phyloP scores from a whole-genome alignment of 1,284 basidiomycete species.

The Cutaneotrichosporon cavernicola region DNA sequence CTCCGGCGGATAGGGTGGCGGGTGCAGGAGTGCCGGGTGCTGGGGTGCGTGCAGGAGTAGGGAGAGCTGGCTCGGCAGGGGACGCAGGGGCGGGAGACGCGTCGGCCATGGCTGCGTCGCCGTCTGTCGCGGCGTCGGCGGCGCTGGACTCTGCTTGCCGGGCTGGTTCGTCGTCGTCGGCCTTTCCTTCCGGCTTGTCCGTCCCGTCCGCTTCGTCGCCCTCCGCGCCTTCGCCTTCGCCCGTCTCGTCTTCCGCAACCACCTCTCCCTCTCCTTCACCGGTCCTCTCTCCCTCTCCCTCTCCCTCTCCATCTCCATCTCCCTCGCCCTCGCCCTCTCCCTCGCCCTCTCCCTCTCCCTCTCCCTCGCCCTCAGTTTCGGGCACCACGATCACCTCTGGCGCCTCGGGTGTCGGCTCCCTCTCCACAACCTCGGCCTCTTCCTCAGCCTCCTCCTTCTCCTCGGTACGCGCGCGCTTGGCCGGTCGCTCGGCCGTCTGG shows the following conservation, averaged over 20 bases:
- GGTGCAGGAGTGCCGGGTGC: neutral
- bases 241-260: conserved; percentile 18
- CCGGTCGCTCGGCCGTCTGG: conserved; percentile 12
- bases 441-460: conserved; percentile 6
- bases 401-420: conserved; percentile 13
- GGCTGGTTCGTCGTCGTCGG: conserved; percentile 14
- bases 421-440: conserved; percentile 10
- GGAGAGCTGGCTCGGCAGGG: neutral
- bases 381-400: conserved; percentile 16
- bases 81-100: neutral
- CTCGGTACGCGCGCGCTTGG: conserved; percentile 17
- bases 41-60: neutral
- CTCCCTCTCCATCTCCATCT: conserved; percentile 2
- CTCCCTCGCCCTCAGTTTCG: conserved; percentile 9
- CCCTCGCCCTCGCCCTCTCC: neutral
- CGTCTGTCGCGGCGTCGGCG: neutral
- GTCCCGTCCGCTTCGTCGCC: too few relatives aligned
- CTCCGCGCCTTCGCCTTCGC: neutral
- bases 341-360: conserved; percentile 43
- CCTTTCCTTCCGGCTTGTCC: conserved; percentile 6
- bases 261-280: conserved; percentile 16
- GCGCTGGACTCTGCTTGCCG: conserved; percentile 1
- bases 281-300: conserved; percentile 1
- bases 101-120: neutral
- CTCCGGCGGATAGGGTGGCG: neutral